Base-by-base conservation (phyloP, 352 stramenopile species). In the Discostella stelligera region DNA sequence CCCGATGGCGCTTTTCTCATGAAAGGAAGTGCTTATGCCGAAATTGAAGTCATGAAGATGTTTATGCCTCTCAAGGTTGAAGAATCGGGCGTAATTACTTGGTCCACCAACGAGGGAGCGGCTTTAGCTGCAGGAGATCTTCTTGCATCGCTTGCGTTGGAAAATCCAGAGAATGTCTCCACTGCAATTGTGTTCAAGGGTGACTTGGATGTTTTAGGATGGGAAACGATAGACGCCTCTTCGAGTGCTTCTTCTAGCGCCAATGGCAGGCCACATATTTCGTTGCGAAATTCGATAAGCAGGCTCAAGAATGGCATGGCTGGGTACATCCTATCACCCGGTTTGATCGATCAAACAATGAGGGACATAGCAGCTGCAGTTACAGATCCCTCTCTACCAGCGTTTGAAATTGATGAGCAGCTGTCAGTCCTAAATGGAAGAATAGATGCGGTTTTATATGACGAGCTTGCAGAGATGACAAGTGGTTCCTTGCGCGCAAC, bases 31-130 rank as follows among this genome's bases (percentile, higher is more conserved):
- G 62, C 90, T 5, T 98, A 96, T 77, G 93, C 89, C 21, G 94
- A 98, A 84, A 95, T 98, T 56, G 94, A 98, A 83, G 98, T 99
- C n/a, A 99, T 99, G 97, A 99, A 99, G 91, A 99, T 99, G 98
- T 99, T 99, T 91, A 98, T 99, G 96, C 97, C 97, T 21, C 90
- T 99, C 46, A 94, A 97, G 69, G 98, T 98, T 0, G 96, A 96
- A 23, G 98, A 99, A 86, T 90, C 90, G 41, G 97, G 97, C 52
- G 85, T 97, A 4, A 97, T 99, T 61, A 93, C 93, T 10, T 95
- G 98, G 83, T 89, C 96, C 39, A 96, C 97, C 83, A 97, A 98
- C 1, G 97, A 99, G 84, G 98, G 97, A 37, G 95, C 96, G 5
- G 92, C 98, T 60, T 77, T 99, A 0, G 91, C 95, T 8, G 91